These are phyloP conservation scores for Pythium aquatile DNA, from an alignment of 352 stramenopile genomes.

Conservation along the genomic window DNA sequence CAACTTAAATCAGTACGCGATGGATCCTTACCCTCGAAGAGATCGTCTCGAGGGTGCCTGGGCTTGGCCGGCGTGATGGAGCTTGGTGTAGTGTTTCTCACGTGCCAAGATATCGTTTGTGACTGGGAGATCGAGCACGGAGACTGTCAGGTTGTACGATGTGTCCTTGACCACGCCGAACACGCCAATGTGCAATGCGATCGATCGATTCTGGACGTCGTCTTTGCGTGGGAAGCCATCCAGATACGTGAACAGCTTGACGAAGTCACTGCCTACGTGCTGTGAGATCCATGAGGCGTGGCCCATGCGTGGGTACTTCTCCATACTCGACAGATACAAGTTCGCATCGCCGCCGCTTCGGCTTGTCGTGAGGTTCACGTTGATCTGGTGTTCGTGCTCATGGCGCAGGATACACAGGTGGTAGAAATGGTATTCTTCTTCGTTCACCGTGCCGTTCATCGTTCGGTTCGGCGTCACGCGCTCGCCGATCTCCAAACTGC, in stretches of 20 bases:
- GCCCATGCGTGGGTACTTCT: conserved; percentile 59
- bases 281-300: conserved; percentile 75
- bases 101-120: conserved; percentile 46
- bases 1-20: neutral
- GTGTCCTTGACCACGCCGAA: conserved; percentile 35
- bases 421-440: conserved; percentile 64
- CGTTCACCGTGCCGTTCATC: conserved; percentile 54
- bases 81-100: conserved; percentile 57
- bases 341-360: conserved; percentile 48
- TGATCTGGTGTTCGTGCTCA: conserved; percentile 74
- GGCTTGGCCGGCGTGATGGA: conserved; percentile 30
- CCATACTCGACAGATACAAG: conserved; percentile 66
- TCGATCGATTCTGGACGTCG: conserved; percentile 43
- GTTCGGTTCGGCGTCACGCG: conserved; percentile 61
- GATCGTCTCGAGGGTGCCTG: neutral
- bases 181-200: conserved; percentile 73
- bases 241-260: conserved; percentile 76
- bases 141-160: conserved; percentile 51
- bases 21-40: neutral
- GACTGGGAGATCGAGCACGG: conserved; percentile 56
- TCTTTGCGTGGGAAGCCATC: conserved; percentile 68
- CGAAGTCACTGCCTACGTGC: conserved; percentile 45
- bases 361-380: conserved; percentile 50
- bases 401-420: conserved; percentile 75
- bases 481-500: conserved; percentile 44